Evolutionary conservation across 129 eudicot species (phyloP).

Genomic region (Heracleum sosnowskyi): DNA sequence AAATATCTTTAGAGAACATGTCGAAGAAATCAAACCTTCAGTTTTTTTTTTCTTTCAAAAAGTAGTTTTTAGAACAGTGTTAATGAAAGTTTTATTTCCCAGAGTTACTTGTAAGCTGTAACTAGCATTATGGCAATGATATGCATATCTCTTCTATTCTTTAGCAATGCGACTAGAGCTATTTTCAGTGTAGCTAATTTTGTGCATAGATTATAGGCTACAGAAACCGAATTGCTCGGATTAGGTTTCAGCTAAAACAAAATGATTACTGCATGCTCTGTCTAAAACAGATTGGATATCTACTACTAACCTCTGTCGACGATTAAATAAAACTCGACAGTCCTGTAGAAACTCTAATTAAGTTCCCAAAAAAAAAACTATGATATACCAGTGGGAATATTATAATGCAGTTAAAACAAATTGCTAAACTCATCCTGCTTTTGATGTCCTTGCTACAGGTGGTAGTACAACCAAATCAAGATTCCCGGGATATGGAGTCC

Average conservation of each 20-base stretch:
- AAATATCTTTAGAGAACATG: too few species aligned
- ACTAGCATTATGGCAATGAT: too few species aligned
- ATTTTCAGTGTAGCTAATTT: background rate
- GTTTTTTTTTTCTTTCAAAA: too few species aligned
- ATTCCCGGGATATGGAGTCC: constrained; percentile 91
- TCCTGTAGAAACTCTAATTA: background rate
- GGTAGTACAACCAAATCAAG: constrained; percentile 78
- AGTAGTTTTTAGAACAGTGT: too few species aligned
- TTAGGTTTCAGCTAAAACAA: background rate
- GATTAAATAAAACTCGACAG: background rate
- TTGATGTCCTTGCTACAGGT: constrained; percentile 78
- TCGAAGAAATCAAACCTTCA: too few species aligned
- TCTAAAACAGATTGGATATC: background rate
- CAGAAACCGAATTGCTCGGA: background rate
- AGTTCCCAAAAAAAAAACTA: background rate
- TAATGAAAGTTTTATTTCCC: too few species aligned
- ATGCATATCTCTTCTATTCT: too few species aligned
- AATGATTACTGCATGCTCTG: background rate
- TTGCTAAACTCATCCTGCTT: constrained; percentile 60
- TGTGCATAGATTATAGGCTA: background rate
- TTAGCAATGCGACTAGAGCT: too few species aligned
- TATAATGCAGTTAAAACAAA: background rate
- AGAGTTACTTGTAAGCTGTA: too few species aligned
- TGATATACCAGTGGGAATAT: background rate
- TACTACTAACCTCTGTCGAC: background rate